These are phyloP conservation scores for Leishmania tarentolae DNA, from an alignment of 208 protist species.

Conservation along the genomic window DNA sequence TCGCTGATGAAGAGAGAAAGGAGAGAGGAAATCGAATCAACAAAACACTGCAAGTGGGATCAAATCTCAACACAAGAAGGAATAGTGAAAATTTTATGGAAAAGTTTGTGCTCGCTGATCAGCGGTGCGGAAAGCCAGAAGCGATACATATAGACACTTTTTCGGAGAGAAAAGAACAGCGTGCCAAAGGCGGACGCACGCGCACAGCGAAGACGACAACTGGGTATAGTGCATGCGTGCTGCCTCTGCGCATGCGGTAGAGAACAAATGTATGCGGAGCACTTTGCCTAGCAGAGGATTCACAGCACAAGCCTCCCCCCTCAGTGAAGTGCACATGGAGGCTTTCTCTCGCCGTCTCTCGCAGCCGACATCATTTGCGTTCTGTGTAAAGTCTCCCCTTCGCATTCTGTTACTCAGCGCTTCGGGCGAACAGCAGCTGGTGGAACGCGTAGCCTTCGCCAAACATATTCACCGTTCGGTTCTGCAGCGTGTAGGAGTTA, in stretches of 20 bases:
- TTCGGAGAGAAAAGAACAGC: not conserved
- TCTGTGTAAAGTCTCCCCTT: not conserved
- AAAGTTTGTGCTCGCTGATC: not conserved
- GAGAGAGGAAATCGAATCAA: not conserved
- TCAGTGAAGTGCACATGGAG: not conserved
- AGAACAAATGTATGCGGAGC: not conserved
- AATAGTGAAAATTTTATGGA: not conserved
- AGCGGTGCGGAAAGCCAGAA: not conserved
- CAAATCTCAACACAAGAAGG: not conserved
- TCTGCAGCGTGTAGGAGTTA: slow-evolving; percentile 57
- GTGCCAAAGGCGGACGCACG: not conserved
- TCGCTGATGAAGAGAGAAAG: not conserved
- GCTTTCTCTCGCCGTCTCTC: not conserved
- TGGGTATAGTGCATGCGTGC: not conserved
- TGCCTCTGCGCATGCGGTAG: slow-evolving; percentile 1
- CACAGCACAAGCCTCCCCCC: not conserved
- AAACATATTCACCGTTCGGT: slow-evolving; percentile 75
- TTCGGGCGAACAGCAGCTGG: slow-evolving; percentile 62
- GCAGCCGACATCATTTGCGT: not conserved
- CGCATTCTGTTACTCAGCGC: slow-evolving; percentile 2
- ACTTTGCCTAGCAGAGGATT: not conserved
- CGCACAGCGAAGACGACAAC: not conserved
- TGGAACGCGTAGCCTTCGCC: slow-evolving; percentile 82
- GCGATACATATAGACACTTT: not conserved
- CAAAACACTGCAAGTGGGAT: not conserved